Evolutionary conservation across 345 rosid species (phyloP).

Genomic region (Gynandropsis gynandra): DNA sequence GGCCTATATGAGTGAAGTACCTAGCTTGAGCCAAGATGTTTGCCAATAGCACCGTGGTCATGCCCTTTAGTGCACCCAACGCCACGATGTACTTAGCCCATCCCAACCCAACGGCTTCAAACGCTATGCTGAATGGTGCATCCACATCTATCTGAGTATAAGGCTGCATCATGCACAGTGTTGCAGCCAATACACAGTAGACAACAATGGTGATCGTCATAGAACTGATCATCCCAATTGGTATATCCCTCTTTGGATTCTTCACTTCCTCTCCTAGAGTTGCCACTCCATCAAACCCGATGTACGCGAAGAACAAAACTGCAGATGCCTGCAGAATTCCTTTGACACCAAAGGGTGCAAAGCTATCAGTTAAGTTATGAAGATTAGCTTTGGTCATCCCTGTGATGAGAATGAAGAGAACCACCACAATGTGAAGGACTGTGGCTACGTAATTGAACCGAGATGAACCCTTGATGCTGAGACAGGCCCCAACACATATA

Average conservation of each 20-base stretch:
- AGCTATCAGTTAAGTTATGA: constrained; percentile 27
- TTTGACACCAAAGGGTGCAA: constrained; percentile 42
- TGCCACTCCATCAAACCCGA: constrained; percentile 57
- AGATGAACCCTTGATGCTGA: constrained; percentile 51
- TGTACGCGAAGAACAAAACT: constrained; percentile 55
- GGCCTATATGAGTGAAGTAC: constrained; percentile 55
- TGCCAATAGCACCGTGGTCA: constrained; percentile 53
- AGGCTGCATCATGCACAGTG: constrained; percentile 47
- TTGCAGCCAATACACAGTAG: constrained; percentile 43
- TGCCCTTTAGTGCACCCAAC: constrained; percentile 59
- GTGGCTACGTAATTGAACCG: constrained; percentile 51
- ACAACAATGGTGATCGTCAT: constrained; percentile 33
- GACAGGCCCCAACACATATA: constrained; percentile 31
- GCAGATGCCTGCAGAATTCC: constrained; percentile 49
- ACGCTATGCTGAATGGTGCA: constrained; percentile 57
- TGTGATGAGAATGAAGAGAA: constrained; percentile 41
- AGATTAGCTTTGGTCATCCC: constrained; percentile 43
- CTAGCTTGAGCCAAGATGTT: constrained; percentile 52
- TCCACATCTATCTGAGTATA: constrained; percentile 38
- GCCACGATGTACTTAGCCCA: constrained; percentile 68
- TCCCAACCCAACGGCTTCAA: constrained; percentile 39
- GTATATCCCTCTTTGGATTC: constrained; percentile 56
- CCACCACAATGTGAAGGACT: constrained; percentile 36
- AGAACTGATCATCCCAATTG: constrained; percentile 55
- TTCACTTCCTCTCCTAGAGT: constrained; percentile 63